A percentile compares a stretch with the other conserved stretches of the same genome.
Evolutionary conservation across 2,329 filamentous ascomycete species (phyloP).

Genomic region (Emericellopsis atlantica): DNA sequence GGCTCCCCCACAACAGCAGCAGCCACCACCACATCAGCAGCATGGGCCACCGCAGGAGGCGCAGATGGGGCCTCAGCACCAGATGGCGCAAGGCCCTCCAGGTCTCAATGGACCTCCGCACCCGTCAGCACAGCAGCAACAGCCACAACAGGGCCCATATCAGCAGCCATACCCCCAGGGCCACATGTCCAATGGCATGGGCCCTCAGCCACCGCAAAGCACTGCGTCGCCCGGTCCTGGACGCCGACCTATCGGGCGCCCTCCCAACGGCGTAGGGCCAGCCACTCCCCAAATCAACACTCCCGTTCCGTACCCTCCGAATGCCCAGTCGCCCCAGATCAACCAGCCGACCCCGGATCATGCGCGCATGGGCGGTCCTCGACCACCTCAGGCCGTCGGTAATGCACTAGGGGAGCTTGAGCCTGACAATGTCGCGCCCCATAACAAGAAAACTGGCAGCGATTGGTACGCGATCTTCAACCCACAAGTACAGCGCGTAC

Average conservation of each 20-base stretch:
- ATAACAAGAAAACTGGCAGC: constrained; percentile 75
- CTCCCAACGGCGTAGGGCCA: constrained; percentile 50
- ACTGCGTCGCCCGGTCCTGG: constrained; percentile 73
- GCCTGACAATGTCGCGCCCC: constrained; percentile 69
- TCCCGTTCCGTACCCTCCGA: constrained; percentile 73
- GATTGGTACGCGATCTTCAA: constrained; percentile 99
- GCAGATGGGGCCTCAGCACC: constrained; percentile 33
- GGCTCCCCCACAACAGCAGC: constrained; percentile 62
- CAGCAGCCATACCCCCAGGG: constrained; percentile 54
- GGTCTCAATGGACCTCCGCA: constrained; percentile 47
- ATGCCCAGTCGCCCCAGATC: constrained; percentile 73
- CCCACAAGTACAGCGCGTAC: constrained; percentile 71
- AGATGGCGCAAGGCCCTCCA: constrained; percentile 64
- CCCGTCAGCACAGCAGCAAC: constrained; percentile 48
- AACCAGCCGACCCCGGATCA: constrained; percentile 71
- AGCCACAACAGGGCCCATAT: constrained; percentile 37
- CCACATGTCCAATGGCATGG: constrained; percentile 54
- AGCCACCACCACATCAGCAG: constrained; percentile 20
- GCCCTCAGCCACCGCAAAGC: constrained; percentile 67
- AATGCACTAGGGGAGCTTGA: constrained; percentile 75
- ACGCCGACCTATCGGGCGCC: constrained; percentile 55
- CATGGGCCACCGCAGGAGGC: constrained; percentile 59
- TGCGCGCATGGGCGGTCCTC: constrained; percentile 37
- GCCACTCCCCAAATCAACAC: constrained; percentile 89
- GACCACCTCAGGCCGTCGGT: constrained; percentile 36